Evolutionary conservation across 1,139 yeast species (phyloP).

Genomic region (Candida buenavistaensis): DNA sequence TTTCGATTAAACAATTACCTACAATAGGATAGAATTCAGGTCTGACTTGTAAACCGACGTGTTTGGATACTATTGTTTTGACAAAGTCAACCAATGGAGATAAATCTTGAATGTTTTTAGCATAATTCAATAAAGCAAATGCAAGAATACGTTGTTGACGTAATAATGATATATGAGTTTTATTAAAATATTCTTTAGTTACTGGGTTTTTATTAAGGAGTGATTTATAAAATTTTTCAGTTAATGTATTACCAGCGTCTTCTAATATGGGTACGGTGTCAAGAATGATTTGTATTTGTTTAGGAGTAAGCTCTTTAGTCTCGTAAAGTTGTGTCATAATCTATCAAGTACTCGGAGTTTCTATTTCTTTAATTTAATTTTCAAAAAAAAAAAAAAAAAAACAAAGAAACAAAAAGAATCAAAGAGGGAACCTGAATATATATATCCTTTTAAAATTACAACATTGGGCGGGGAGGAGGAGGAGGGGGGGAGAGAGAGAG

Average conservation of each 20-base stretch:
- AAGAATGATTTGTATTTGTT: slow-evolving; percentile 44
- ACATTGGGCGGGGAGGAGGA: no score
- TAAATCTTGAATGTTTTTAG: slow-evolving; percentile 62
- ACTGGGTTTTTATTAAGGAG: slow-evolving; percentile 58
- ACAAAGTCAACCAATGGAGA: slow-evolving; percentile 57
- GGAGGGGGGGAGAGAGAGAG: no score
- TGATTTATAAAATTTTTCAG: slow-evolving; percentile 47
- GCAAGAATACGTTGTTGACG: slow-evolving; percentile 69
- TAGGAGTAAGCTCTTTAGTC: slow-evolving; percentile 23
- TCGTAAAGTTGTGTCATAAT: slow-evolving; percentile 13
- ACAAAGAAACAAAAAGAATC: no score
- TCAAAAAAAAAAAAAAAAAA: no score
- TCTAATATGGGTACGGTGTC: slow-evolving; percentile 62
- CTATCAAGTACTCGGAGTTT: no score
- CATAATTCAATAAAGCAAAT: slow-evolving; percentile 59
- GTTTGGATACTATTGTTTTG: slow-evolving; percentile 61
- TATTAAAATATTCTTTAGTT: slow-evolving; percentile 59
- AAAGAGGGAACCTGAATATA: no score
- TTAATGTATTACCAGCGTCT: slow-evolving; percentile 54
- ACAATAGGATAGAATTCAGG: slow-evolving; percentile 69
- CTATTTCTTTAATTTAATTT: no score
- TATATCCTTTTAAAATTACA: no score
- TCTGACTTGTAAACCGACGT: slow-evolving; percentile 59
- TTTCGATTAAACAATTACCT: slow-evolving; percentile 53
- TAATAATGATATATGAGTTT: slow-evolving; percentile 53